A percentile compares a stretch with the other conserved stretches of the same genome.
phyloP scores from a whole-genome alignment of 1,284 basidiomycete species.

The Moniliella sp. region DNA sequence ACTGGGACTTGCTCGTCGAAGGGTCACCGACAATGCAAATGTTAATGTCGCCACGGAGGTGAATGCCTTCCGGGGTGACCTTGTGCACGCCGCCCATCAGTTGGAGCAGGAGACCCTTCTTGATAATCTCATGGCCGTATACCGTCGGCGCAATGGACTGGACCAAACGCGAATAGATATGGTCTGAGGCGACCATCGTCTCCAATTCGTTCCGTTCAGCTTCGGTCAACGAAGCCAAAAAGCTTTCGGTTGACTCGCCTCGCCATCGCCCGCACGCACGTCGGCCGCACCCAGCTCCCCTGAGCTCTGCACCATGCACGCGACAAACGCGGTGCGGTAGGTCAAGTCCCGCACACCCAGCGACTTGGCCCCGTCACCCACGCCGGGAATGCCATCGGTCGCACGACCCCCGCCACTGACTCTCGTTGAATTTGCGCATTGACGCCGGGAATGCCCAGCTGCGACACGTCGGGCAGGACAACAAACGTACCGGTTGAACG shows the following conservation, averaged over 20 bases:
- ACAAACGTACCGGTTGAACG: slow-evolving; percentile 95
- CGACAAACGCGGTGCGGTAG: slow-evolving; percentile 94
- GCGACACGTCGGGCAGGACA: slow-evolving; percentile 90
- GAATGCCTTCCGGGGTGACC: slow-evolving; percentile 81
- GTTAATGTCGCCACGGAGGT: slow-evolving; percentile 89
- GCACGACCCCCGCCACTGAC: slow-evolving; percentile 40
- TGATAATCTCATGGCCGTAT: slow-evolving; percentile 92
- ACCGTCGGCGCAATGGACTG: slow-evolving; percentile 91
- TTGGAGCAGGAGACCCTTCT: slow-evolving; percentile 89
- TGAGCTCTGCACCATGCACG: slow-evolving; percentile 83
- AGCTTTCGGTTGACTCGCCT: slow-evolving; percentile 31
- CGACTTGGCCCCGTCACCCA: slow-evolving; percentile 80
- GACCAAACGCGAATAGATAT: slow-evolving; percentile 82
- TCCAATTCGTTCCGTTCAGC: slow-evolving; percentile 85
- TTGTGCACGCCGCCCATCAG: slow-evolving; percentile 99
- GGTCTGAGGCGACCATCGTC: slow-evolving; percentile 72
- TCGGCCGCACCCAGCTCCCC: slow-evolving; percentile 41
- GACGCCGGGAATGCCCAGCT: slow-evolving; percentile 80
- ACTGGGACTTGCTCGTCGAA: slow-evolving; percentile 88
- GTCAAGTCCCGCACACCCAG: slow-evolving; percentile 83
- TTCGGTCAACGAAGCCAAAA: slow-evolving; percentile 67
- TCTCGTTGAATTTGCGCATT: slow-evolving; percentile 81
- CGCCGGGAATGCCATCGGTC: slow-evolving; percentile 44
- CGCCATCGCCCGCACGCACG: slow-evolving; percentile 41
- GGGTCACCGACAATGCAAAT: slow-evolving; percentile 97